Base-by-base conservation (phyloP, 345 rosid genomes). In the Ceriops decandra region DNA sequence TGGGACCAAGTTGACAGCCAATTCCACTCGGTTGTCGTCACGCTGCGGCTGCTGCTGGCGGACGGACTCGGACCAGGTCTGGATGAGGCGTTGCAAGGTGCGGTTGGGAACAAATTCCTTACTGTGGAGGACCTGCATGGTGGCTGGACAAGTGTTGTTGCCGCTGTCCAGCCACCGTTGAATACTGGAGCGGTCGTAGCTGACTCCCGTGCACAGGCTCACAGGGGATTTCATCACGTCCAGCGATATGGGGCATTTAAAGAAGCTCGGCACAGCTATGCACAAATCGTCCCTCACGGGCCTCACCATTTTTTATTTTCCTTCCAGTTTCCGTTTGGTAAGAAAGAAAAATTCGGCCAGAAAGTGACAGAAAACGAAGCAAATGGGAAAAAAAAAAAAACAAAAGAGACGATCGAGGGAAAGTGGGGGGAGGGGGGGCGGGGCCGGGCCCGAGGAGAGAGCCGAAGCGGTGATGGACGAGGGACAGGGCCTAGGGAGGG, bases 221-320 rank as follows among this genome's bases (percentile, higher is more conserved):
- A 95, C 98, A 0, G 99, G 98, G 5, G 98, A 91, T 61, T 66
- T 82, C 99, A 95, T 95, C 16, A 95, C 91, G 78, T 95, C 99
- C 0, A 95, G 87, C 20, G 98, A 88, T 49, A 95, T 91, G 11
- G 99, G 99, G 64, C 99, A 95, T 67, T 79, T 82, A 80, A 95
- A 95, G 76, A 85, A 82, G 77, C 77, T 86, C 42, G 99, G 99
- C 42, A 88, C 76, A 70, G 90, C 82, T 81, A 88, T 83, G 87
- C 67, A 85, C 74, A 85, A 72, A 72, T 88, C 89, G 64, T 93
- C 91, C 62, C 86, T 87, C 63, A 77, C 82, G 87, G 86, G 85
- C 62, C 54, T 53, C 58, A 9, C 58, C 58, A 54, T 54, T 11
- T 10, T 10, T 38, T 38, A 2, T 32, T 32, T 6, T 6, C 6